phyloP scores from a whole-genome alignment of 768 basidiomycete species.

The Leucocoprinus sp. region DNA sequence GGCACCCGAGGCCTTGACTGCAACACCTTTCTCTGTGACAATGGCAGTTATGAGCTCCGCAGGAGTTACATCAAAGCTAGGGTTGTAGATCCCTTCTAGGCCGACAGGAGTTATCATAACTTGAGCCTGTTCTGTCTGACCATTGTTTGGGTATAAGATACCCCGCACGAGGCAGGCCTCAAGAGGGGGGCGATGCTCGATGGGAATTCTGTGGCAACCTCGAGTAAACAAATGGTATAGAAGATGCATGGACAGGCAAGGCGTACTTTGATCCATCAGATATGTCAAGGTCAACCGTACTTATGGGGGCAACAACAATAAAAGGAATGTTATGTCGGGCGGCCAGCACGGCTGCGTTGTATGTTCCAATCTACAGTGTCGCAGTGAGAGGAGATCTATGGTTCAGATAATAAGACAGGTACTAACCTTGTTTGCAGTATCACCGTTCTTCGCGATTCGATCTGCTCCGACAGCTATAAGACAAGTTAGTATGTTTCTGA shows the following conservation, averaged over 20 bases:
- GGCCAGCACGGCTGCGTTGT: slow-evolving; percentile 91
- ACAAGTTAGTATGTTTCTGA: slow-evolving; percentile 1
- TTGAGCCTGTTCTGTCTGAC: slow-evolving; percentile 55
- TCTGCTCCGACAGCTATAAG: slow-evolving; percentile 75
- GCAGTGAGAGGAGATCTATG: slow-evolving; percentile 13
- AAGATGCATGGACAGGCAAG: slow-evolving; percentile 6
- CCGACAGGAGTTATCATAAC: slow-evolving; percentile 77
- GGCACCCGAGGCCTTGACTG: slow-evolving; percentile 55
- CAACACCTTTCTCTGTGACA: slow-evolving; percentile 93
- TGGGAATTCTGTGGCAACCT: slow-evolving; percentile 53
- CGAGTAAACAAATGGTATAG: slow-evolving; percentile 8
- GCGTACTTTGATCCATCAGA: slow-evolving; percentile 55
- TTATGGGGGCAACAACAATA: slow-evolving; percentile 88
- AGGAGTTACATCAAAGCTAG: slow-evolving; percentile 95
- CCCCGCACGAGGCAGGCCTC: slow-evolving; percentile 90
- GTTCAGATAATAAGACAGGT: not conserved
- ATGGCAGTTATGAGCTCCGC: slow-evolving; percentile 91
- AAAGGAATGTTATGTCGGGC: slow-evolving; percentile 84
- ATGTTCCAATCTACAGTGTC: slow-evolving; percentile 71
- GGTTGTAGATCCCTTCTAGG: slow-evolving; percentile 73
- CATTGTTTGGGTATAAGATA: slow-evolving; percentile 49
- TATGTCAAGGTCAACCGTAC: slow-evolving; percentile 82
- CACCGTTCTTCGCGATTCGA: slow-evolving; percentile 85
- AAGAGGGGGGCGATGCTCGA: slow-evolving; percentile 82
- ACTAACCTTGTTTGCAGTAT: slow-evolving; percentile 87